Evolutionary conservation across 345 rosid genomes (phyloP).

Genomic region (Eucalyptus erythrocorys): DNA sequence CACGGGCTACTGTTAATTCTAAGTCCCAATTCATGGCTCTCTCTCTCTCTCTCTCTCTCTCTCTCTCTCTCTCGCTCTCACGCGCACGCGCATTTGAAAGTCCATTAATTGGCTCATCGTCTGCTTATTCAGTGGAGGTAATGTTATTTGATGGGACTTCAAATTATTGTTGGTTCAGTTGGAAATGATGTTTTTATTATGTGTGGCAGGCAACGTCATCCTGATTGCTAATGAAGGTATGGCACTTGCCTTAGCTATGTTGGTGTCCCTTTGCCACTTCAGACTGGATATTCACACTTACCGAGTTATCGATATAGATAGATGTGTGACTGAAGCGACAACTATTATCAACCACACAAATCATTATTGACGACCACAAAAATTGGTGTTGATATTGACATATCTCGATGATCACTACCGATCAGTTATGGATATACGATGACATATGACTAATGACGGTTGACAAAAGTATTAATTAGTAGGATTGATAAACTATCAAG

Average conservation of each 20-base stretch:
- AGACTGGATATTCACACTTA: neutral
- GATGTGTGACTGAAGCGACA: too few relatives aligned
- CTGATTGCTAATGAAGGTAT: neutral
- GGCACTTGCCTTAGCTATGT: neutral
- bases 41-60: neutral
- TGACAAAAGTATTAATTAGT: too few relatives aligned
- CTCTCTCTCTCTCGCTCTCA: too few relatives aligned
- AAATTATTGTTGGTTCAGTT: neutral
- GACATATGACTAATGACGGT: accelerated
- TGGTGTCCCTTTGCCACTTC: neutral
- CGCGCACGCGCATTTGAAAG: neutral
- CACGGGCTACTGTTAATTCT: neutral
- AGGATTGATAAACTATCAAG: neutral
- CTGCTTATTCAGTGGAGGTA: neutral
- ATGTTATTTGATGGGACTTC: neutral
- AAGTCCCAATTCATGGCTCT: neutral
- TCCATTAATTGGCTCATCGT: neutral
- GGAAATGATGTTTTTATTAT: neutral
- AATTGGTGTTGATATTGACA: too few relatives aligned
- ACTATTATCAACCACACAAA: neutral
- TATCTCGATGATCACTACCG: neutral
- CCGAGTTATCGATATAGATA: neutral
- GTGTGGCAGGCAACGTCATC: neutral
- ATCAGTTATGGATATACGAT: too few relatives aligned
- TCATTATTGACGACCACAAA: neutral